phyloP scores from a whole-genome alignment of 2,329 filamentous ascomycete species.

The Penicillium janthinellum region DNA sequence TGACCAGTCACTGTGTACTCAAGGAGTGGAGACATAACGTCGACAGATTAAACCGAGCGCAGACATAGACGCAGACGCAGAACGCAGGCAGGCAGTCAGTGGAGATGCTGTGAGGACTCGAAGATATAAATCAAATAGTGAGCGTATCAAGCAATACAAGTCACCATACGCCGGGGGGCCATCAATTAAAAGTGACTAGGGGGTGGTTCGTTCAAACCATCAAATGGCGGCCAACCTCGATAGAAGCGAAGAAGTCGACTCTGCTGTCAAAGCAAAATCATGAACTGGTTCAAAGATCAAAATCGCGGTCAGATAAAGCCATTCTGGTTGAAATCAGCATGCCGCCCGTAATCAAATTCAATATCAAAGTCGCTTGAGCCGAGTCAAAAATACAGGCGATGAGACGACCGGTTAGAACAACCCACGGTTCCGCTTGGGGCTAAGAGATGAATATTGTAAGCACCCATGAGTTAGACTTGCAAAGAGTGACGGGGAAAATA shows the following conservation, averaged over 20 bases:
- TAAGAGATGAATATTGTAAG: conserved; percentile 31
- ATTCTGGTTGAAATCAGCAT: conserved; percentile 38
- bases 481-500: conserved; percentile 16
- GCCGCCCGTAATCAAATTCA: conserved; percentile 21
- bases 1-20: conserved; percentile 7
- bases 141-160: conserved; percentile 32
- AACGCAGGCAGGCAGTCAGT: conserved; percentile 15
- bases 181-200: conserved; percentile 31
- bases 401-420: conserved; percentile 50
- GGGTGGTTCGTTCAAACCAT: conserved; percentile 42
- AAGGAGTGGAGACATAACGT: conserved; percentile 13
- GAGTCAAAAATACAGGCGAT: conserved; percentile 10
- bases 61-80: conserved; percentile 4
- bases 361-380: conserved; percentile 36
- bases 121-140: conserved; percentile 17
- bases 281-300: conserved; percentile 19
- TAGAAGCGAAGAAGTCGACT: conserved; percentile 42
- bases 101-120: background rate
- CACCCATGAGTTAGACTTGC: conserved; percentile 9
- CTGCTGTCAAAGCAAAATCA: conserved; percentile 30
- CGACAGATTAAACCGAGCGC: conserved; percentile 12
- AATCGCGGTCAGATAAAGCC: conserved; percentile 35
- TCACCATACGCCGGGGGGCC: conserved; percentile 30
- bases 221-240: conserved; percentile 52
- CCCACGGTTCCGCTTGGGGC: conserved; percentile 56